phyloP scores from a whole-genome alignment of 2,329 filamentous ascomycete genomes.

The Scytalidium lignicola region DNA sequence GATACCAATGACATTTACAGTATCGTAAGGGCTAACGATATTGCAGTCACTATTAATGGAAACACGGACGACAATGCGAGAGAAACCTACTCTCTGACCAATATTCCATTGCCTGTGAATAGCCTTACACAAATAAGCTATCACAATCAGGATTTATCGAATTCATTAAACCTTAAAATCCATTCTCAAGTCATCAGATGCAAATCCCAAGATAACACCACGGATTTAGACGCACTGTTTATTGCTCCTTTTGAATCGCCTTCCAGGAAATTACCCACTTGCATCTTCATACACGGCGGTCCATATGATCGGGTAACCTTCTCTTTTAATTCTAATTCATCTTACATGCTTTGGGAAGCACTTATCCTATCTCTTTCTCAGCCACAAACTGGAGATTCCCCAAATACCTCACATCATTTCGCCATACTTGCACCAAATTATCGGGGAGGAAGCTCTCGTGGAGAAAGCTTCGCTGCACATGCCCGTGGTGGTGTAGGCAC shows the following conservation, averaged over 20 bases:
- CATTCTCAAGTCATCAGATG: constrained; percentile 5
- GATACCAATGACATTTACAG: no score
- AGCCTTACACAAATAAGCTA: no score
- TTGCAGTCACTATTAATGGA: no score
- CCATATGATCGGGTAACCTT: constrained; percentile 26
- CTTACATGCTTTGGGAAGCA: no score
- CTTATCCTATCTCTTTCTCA: no score
- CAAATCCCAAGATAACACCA: constrained; percentile 21
- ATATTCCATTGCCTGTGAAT: no score
- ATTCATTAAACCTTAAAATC: no score
- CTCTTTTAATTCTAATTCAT: constrained; percentile 20
- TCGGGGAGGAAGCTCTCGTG: constrained; percentile 30
- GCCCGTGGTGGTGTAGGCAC: constrained; percentile 26
- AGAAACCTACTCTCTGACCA: no score
- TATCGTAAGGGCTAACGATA: no score
- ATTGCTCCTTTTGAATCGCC: constrained; percentile 15
- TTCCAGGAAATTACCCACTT: constrained; percentile 24
- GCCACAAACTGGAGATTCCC: no score
- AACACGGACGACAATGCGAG: no score
- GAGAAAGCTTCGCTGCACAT: constrained; percentile 29
- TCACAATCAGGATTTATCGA: no score
- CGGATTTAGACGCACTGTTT: constrained; percentile 26
- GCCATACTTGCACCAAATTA: constrained; percentile 34
- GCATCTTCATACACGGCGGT: constrained; percentile 33
- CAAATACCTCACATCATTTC: constrained; percentile 16